Evolutionary conservation across 2,329 filamentous ascomycete species (phyloP), one percentile per base, ranked within the genome.

Genomic region (Torrubiellomyces zombiae): DNA sequence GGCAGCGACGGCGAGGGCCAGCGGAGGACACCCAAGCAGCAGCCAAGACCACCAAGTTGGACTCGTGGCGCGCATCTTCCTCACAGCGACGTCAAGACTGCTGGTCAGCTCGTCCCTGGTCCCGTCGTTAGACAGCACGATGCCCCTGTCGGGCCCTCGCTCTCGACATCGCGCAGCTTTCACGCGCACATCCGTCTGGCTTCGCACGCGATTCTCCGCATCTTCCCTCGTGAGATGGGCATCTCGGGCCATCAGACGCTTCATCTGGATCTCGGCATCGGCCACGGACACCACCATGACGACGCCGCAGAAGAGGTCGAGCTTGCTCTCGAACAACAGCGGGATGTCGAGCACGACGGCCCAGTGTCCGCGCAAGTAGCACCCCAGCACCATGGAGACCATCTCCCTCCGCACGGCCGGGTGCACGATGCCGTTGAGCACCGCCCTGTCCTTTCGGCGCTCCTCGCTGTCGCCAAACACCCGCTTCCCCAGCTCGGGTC

Each of bases 311-410:
- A 92, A 68, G 20, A 71, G 58, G 49, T 98, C 89, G 51, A 93
- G 73, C 3, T 73, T 71, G 38, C 72, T 76, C 59, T 98, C 89
- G 40, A 94, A 94, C 20, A 98, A 62, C 27, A 98, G 57, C 25
- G 89, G 89, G 7, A 98, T 75, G 45, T 98, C 89, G 10, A 95
- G 61, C 18, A 98, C 76, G 4, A 93, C 82, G 0, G 83, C 85
- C 82, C 86, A 89, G 44, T 72, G 48, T 0, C 89, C 86, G 2
- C 53, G 53, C 9, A 89, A 28, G 43, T 93, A 94, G 38, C 68
- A 69, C 32, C 60, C 57, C n/a, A 82, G 43, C 28, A 95, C 66
- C 23, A 66, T 60, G 39, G 63, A 70, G 49, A 82, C 81, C 64
- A 94, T 86, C 47, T 79, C 82, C 43, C 58, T 63, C 20, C 85